Percentiles rank a stretch among this genome's conserved stretches.
These are phyloP conservation scores for Protomyces inundatus DNA, from an alignment of 1,139 yeast species.

Conservation along the genomic window DNA sequence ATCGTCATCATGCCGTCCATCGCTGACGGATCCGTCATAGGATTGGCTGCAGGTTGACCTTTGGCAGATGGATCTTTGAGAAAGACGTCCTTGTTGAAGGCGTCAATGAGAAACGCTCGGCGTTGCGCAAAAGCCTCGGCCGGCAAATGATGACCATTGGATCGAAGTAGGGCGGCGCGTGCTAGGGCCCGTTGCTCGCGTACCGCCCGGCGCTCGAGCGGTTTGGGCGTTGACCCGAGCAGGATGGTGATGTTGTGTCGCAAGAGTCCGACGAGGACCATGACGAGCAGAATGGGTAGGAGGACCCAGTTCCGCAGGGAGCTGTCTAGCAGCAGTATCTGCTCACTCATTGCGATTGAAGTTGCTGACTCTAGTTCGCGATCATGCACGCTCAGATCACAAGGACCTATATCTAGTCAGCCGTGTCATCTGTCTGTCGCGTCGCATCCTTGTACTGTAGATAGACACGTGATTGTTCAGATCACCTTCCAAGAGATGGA, in stretches of 20 bases:
- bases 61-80: slow-evolving; percentile 46
- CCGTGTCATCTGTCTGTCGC: no score
- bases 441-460: no score
- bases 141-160: slow-evolving; percentile 48
- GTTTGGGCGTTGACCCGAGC: slow-evolving; percentile 55
- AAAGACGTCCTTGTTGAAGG: slow-evolving; percentile 51
- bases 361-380: no score
- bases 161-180: slow-evolving; percentile 52
- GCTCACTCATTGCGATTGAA: background rate
- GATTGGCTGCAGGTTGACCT: slow-evolving; percentile 47
- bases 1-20: slow-evolving; percentile 73
- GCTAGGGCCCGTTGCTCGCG: slow-evolving; percentile 58
- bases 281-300: slow-evolving; percentile 79
- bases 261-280: slow-evolving; percentile 83
- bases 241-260: slow-evolving; percentile 64
- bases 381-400: no score
- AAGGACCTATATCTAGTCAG: no score
- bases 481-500: no score
- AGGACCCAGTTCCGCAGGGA: slow-evolving; percentile 79
- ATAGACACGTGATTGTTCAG: no score
- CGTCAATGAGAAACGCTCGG: slow-evolving; percentile 45
- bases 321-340: slow-evolving; percentile 16
- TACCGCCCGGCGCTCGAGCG: slow-evolving; percentile 48
- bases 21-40: slow-evolving; percentile 63
- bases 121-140: slow-evolving; percentile 48